Evolutionary conservation across 2,329 filamentous ascomycete species (phyloP).

Genomic region (Eurotiales sp.): DNA sequence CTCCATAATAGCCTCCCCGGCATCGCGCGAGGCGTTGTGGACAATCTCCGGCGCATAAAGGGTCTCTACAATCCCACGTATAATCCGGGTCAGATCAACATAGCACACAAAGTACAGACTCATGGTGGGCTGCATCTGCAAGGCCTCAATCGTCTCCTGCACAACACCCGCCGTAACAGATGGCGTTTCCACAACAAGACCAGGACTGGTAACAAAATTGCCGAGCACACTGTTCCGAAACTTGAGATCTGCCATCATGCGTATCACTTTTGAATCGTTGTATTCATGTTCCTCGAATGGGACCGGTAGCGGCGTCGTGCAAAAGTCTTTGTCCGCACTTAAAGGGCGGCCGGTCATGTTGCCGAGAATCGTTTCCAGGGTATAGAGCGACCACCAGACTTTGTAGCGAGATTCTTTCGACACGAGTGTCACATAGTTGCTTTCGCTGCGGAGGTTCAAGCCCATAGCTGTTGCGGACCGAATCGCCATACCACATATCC

Average conservation of each 20-base stretch:
- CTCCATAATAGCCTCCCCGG: constrained; percentile 31
- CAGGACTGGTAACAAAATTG: constrained; percentile 20
- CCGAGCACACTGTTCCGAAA: constrained; percentile 28
- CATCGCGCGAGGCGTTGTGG: constrained; percentile 33
- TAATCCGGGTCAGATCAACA: constrained; percentile 34
- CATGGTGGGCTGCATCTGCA: constrained; percentile 33
- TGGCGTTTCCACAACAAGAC: constrained; percentile 15
- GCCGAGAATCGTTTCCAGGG: constrained; percentile 38
- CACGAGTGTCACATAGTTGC: constrained; percentile 28
- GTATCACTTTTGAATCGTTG: constrained; percentile 26
- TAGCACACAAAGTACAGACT: constrained; percentile 38
- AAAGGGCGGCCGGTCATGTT: constrained; percentile 42
- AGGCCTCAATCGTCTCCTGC: constrained; percentile 24
- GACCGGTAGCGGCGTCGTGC: constrained; percentile 39
- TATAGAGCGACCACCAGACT: constrained; percentile 44
- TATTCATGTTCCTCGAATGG: constrained; percentile 39
- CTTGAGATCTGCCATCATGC: constrained; percentile 32
- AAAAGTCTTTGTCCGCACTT: constrained; percentile 35
- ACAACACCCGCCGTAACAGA: constrained; percentile 14
- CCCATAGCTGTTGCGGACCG: constrained; percentile 41
- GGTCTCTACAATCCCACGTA: constrained; percentile 33
- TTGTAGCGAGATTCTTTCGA: constrained; percentile 42
- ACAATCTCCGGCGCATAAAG: constrained; percentile 37
- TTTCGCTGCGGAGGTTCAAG: constrained; percentile 42
- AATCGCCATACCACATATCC: constrained; percentile 37